Evolutionary conservation across 1,284 basidiomycete species (phyloP), one percentile per base, ranked within the genome.

Genomic region (Tilletia setariae): DNA sequence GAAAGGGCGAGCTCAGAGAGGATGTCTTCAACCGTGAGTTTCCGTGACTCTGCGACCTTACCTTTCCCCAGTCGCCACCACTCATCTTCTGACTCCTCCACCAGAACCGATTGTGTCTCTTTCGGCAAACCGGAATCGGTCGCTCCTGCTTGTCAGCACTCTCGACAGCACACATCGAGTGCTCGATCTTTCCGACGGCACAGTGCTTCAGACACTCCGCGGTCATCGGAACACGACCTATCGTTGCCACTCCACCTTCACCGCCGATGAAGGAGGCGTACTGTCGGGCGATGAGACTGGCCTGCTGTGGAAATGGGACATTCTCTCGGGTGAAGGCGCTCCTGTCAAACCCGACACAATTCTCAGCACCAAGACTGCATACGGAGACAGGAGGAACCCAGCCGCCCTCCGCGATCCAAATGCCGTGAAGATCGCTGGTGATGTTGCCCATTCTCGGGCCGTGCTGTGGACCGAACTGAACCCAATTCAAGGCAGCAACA

Each of bases 241-340:
- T 81, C 87, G 92, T 21, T 91, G 89, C 77, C 89, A 90, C 23
- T 89, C 90, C n/a, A 89, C 88, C 69, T 92, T 98, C 76, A 90
- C 90, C 7, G 87, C 40, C 9, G 86, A 73, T 0, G 95, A 98
- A 82, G 90, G 90, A 0, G 88, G 84, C 19, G 89, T 98, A 2
- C 80, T 97, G 1, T 89, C 88, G 51, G 95, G 95, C 3, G 96
- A 98, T 80, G 94, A 97, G 82, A 87, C 89, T 3, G 96, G 96
- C 0, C 84, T 84, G 68, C 84, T 98, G 4, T 94, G 92, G 90
- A 89, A 88, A 46, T 99, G 95, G 94, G 93, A 95, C 79, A 85
- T 97, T 66, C 87, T 96, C 32, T 90, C 93, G 81, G 92, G 93
- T 83, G 78, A 89, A 86, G 23, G 59, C 21, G 15, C 35, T 43